phyloP scores from a whole-genome alignment of 306 rosid species.

The Pyrus betulifolia region DNA sequence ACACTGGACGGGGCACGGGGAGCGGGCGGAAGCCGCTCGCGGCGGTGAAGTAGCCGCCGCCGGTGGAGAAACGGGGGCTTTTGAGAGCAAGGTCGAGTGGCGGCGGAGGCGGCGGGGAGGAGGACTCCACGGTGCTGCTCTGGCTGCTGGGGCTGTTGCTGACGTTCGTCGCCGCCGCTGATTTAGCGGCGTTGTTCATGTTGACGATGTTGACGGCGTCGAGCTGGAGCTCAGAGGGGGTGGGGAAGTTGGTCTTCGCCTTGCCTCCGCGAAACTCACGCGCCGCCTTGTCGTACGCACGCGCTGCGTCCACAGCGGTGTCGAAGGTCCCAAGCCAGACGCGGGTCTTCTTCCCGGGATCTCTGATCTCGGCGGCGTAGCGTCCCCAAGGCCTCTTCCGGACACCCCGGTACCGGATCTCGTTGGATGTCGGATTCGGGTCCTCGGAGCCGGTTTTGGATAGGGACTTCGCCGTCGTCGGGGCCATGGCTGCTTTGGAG shows the following conservation, averaged over 20 bases:
- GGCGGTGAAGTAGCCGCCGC: constrained; percentile 12
- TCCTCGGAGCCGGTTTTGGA: not conserved
- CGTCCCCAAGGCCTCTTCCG: constrained; percentile 90
- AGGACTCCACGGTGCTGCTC: constrained; percentile 12
- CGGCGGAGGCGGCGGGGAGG: constrained; percentile 32
- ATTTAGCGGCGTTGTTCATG: not conserved
- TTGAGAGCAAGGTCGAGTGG: constrained; percentile 27
- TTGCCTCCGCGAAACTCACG: constrained; percentile 65
- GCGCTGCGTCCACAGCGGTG: constrained; percentile 82
- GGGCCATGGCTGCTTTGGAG: constrained; percentile 36
- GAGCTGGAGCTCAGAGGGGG: constrained; percentile 14
- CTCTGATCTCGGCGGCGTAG: constrained; percentile 94
- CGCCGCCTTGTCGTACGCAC: constrained; percentile 76
- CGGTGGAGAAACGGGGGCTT: not conserved
- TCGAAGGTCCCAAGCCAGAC: constrained; percentile 90
- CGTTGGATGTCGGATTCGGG: constrained; percentile 20
- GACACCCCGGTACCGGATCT: constrained; percentile 76
- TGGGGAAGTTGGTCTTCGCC: constrained; percentile 64
- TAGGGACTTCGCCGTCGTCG: constrained; percentile 5
- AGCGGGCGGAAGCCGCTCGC: constrained; percentile 13
- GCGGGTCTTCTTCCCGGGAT: constrained; percentile 74
- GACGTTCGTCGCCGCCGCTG: not conserved
- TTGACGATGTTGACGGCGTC: constrained; percentile 13
- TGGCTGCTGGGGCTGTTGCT: not conserved
- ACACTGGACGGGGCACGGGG: constrained; percentile 30